Evolutionary conservation across 169 alveolate genomes (phyloP).

Genomic region (Cryptosporidium viatorum): DNA sequence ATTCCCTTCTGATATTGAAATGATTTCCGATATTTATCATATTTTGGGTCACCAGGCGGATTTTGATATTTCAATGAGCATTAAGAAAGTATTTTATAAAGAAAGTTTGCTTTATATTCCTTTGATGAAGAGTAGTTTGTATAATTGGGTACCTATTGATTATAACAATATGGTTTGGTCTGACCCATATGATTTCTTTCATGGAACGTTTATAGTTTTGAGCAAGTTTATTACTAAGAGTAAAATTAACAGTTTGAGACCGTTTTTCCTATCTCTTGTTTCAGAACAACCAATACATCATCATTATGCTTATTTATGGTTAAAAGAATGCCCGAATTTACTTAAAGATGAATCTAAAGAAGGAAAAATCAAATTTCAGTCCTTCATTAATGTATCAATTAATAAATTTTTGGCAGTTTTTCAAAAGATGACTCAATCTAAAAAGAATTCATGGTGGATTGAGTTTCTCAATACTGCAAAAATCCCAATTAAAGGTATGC

Average conservation of each 20-base stretch:
- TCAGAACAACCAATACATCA: conserved; percentile 58
- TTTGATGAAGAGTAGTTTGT: conserved; percentile 52
- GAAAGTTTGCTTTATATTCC: conserved; percentile 46
- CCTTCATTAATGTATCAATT: conserved; percentile 43
- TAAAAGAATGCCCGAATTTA: conserved; percentile 54
- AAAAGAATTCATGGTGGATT: conserved; percentile 47
- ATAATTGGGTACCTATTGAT: conserved; percentile 59
- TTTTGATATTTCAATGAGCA: conserved; percentile 48
- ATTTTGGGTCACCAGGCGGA: conserved; percentile 43
- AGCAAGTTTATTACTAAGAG: conserved; percentile 36
- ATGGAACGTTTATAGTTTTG: conserved; percentile 39
- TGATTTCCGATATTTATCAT: conserved; percentile 28
- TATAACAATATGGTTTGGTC: conserved; percentile 65
- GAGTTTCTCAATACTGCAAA: conserved; percentile 12
- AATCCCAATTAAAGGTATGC: conserved; percentile 16
- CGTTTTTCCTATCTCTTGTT: conserved; percentile 45
- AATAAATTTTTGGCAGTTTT: conserved; percentile 6
- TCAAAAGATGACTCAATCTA: neutral
- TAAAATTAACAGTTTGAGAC: conserved; percentile 9
- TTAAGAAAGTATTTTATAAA: conserved; percentile 24
- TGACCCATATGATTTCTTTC: conserved; percentile 69
- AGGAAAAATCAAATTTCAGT: conserved; percentile 27
- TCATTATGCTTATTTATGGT: conserved; percentile 68
- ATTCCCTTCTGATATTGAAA: conserved; percentile 19
- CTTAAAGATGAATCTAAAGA: conserved; percentile 38